Percentiles rank a stretch among this genome's conserved stretches.
Conservation (phyloP, 2,329 filamentous ascomycete species). For the Aspergillus tubingensis region DNA sequence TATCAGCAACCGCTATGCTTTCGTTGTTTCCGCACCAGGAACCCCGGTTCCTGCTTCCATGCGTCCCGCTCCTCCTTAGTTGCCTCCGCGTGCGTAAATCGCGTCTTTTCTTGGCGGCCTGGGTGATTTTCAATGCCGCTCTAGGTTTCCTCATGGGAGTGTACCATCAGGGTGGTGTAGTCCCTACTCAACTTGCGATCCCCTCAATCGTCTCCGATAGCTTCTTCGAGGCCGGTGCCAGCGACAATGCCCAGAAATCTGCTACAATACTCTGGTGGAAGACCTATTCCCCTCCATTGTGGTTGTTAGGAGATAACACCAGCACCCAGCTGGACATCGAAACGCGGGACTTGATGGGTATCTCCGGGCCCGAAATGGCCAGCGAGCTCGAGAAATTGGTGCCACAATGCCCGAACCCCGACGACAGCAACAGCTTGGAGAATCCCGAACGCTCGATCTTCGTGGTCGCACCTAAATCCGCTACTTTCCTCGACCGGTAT, state of each 20-base stretch:
- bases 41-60: conserved; percentile 54
- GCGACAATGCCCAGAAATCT: conserved; percentile 16
- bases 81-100: conserved; percentile 47
- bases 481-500: conserved; percentile 45
- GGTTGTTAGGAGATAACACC: conserved; percentile 49
- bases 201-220: conserved; percentile 39
- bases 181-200: conserved; percentile 52
- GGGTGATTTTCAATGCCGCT: conserved; percentile 53
- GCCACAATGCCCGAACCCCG: conserved; percentile 31
- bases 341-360: conserved; percentile 53
- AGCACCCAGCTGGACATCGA: conserved; percentile 35
- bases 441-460: conserved; percentile 29
- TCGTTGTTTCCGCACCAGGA: conserved; percentile 55
- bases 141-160: conserved; percentile 54
- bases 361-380: conserved; percentile 45
- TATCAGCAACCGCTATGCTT: conserved; percentile 47
- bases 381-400: conserved; percentile 38
- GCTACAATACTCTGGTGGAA: conserved; percentile 57
- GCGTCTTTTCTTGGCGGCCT: conserved; percentile 45
- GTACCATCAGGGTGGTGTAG: conserved; percentile 56
- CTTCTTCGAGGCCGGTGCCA: conserved; percentile 13
- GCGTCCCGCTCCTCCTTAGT: conserved; percentile 53
- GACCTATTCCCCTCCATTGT: conserved; percentile 55
- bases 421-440: not conserved
- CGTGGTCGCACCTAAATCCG: conserved; percentile 50